Evolutionary conservation across 2,329 filamentous ascomycete species (phyloP).

Genomic region (Amphichorda felina): DNA sequence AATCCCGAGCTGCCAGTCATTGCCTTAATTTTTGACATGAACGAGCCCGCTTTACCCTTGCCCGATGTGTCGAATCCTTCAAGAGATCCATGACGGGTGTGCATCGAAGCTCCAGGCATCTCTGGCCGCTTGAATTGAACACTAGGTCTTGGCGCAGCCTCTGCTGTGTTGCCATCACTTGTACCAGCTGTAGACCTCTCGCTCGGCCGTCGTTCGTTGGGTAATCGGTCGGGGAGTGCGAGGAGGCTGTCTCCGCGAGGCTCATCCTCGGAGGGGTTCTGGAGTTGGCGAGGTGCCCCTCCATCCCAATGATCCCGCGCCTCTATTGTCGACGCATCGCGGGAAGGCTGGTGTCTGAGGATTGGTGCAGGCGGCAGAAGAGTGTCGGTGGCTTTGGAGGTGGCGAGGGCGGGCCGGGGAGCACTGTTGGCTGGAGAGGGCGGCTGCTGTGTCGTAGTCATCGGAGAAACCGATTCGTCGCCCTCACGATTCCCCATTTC

Average conservation of each 20-base stretch:
- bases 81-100: slow-evolving; percentile 53
- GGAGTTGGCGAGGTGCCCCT: slow-evolving; percentile 1
- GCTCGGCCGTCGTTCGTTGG: slow-evolving; percentile 1
- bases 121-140: slow-evolving; percentile 63
- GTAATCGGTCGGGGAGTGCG: neutral
- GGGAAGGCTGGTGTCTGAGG: neutral
- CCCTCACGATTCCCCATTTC: slow-evolving; percentile 2
- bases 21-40: slow-evolving; percentile 71
- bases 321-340: neutral
- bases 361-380: slow-evolving; percentile 3
- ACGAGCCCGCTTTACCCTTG: slow-evolving; percentile 43
- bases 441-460: slow-evolving; percentile 7
- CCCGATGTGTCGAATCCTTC: slow-evolving; percentile 50
- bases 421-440: slow-evolving; percentile 4
- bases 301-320: slow-evolving; percentile 6
- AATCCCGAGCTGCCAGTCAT: slow-evolving; percentile 44
- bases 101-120: slow-evolving; percentile 31
- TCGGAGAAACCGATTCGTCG: slow-evolving; percentile 13
- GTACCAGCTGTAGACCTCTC: neutral
- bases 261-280: neutral
- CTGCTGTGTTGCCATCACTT: neutral
- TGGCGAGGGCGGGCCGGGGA: slow-evolving; percentile 4
- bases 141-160: slow-evolving; percentile 33
- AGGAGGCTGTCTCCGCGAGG: neutral
- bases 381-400: slow-evolving; percentile 4